Evolutionary conservation across 148 eudicot genomes (phyloP).

Genomic region (Vaccinium macrocarpon): DNA sequence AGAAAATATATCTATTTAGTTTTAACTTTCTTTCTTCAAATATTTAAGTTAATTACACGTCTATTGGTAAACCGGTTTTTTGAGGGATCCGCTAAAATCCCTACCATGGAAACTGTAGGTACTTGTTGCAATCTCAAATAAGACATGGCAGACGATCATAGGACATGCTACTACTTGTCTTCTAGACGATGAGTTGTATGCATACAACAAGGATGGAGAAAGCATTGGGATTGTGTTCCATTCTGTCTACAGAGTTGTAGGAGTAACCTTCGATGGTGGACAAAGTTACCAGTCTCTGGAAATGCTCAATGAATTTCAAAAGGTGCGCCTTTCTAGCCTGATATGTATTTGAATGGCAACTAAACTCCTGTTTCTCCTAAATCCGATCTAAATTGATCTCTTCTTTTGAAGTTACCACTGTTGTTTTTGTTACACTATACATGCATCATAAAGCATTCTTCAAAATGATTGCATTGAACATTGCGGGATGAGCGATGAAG

Average conservation of each 20-base stretch:
- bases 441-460: background rate
- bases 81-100: background rate
- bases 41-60: background rate
- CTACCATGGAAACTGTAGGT: conserved; percentile 30
- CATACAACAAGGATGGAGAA: conserved; percentile 22
- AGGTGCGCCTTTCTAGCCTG: conserved; percentile 33
- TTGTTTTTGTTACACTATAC: background rate
- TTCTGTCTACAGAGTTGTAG: conserved; percentile 38
- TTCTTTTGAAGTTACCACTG: background rate
- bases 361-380: background rate
- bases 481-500: background rate
- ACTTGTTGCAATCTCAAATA: conserved; percentile 33
- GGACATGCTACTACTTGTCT: conserved; percentile 47
- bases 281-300: conserved; percentile 32
- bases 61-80: background rate
- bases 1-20: conserved; percentile 20
- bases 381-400: background rate
- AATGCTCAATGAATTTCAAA: conserved; percentile 29
- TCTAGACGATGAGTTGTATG: conserved; percentile 33
- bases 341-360: background rate
- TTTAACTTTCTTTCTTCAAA: background rate
- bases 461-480: background rate
- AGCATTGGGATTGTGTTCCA: conserved; percentile 39
- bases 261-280: conserved; percentile 45
- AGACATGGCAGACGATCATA: conserved; percentile 43